Conservation (phyloP, 495 filamentous ascomycete species). For the Podospora comata region DNA sequence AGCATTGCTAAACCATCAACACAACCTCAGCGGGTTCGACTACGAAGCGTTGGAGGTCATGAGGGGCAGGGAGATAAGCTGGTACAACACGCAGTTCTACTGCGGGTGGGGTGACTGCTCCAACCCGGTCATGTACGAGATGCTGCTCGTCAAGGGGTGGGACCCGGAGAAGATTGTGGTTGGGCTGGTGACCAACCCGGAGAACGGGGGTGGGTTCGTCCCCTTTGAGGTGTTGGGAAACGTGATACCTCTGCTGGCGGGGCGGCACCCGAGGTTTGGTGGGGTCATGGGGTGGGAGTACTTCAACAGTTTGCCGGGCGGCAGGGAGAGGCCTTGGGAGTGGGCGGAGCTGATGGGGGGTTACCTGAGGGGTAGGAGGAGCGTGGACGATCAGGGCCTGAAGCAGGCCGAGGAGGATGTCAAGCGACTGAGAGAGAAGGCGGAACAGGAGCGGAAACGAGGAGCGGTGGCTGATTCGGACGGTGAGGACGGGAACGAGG, state of each 20-base stretch:
- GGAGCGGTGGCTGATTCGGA: conserved; percentile 10
- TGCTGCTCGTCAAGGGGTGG: conserved; percentile 71
- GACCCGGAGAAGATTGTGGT: conserved; percentile 67
- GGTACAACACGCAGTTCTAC: conserved; percentile 88
- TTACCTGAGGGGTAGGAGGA: conserved; percentile 28
- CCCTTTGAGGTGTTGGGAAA: conserved; percentile 32
- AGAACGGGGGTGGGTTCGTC: conserved; percentile 58
- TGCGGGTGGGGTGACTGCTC: conserved; percentile 68
- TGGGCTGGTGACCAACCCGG: conserved; percentile 73
- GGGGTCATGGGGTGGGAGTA: conserved; percentile 91
- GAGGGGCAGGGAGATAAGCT: conserved; percentile 63
- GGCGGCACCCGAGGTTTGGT: conserved; percentile 53
- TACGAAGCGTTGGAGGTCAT: conserved; percentile 67
- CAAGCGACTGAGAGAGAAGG: neutral
- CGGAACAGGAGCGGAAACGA: neutral
- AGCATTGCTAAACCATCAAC: conserved; percentile 54
- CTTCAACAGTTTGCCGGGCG: conserved; percentile 68
- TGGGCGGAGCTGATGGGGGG: conserved; percentile 56
- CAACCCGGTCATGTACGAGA: conserved; percentile 61
- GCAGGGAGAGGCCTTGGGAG: conserved; percentile 57
- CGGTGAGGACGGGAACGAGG: conserved; percentile 18
- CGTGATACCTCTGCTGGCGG: conserved; percentile 38
- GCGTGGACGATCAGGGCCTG: conserved; percentile 2
- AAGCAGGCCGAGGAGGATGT: neutral
- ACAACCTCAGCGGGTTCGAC: conserved; percentile 69